These are phyloP conservation scores for Diplodia seriata DNA, from an alignment of 2,329 filamentous ascomycete species.

Conservation along the genomic window DNA sequence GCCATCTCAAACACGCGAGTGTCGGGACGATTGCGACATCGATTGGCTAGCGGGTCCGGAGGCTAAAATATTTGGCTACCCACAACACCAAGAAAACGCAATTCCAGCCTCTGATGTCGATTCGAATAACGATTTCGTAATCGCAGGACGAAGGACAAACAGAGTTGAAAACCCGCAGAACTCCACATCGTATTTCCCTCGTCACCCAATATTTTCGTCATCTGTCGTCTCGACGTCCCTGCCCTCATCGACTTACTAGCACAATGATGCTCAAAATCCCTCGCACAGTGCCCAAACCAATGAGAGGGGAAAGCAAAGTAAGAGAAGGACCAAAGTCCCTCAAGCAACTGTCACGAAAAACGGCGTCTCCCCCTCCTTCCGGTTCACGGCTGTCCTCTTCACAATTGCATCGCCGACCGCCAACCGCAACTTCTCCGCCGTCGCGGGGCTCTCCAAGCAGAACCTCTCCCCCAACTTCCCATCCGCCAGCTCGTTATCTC, in stretches of 20 bases:
- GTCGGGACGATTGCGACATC: slow-evolving; percentile 22
- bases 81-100: slow-evolving; percentile 3
- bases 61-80: background rate
- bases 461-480: slow-evolving; percentile 58
- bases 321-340: background rate
- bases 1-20: background rate
- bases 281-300: too few species aligned
- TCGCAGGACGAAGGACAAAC: background rate
- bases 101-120: slow-evolving; percentile 18
- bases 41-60: background rate
- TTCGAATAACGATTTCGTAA: slow-evolving; percentile 20
- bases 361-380: slow-evolving; percentile 77
- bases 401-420: slow-evolving; percentile 81
- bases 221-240: background rate
- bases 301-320: background rate
- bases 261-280: too few species aligned
- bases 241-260: background rate
- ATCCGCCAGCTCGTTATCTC: slow-evolving; percentile 56
- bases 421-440: slow-evolving; percentile 78
- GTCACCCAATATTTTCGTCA: background rate
- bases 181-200: background rate
- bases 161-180: background rate
- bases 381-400: slow-evolving; percentile 69
- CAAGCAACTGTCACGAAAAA: slow-evolving; percentile 65
- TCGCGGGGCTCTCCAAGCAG: slow-evolving; percentile 78